Percentiles rank a stretch among this genome's conserved stretches.
Conservation (phyloP, 345 rosid species). For the Arabidopsis suecica region DNA sequence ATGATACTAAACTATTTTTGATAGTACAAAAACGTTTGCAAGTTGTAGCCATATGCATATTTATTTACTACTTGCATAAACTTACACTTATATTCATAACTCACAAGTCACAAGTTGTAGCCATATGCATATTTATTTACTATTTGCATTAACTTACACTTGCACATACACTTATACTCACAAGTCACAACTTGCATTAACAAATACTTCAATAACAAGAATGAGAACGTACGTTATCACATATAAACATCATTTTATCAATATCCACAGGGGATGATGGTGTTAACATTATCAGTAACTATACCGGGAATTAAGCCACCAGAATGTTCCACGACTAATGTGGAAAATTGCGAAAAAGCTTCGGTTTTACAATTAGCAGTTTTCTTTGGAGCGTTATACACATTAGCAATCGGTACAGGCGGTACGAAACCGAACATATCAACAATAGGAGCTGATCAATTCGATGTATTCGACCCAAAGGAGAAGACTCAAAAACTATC, state of each 20-base stretch:
- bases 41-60: not conserved
- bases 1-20: not conserved
- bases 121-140: not conserved
- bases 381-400: conserved; percentile 80
- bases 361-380: conserved; percentile 64
- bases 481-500: conserved; percentile 82
- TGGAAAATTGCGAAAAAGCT: conserved; percentile 58
- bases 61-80: not conserved
- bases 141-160: not conserved
- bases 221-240: not conserved
- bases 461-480: conserved; percentile 76
- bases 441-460: conserved; percentile 91
- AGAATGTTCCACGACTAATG: conserved; percentile 44
- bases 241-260: not conserved
- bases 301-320: conserved; percentile 72
- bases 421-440: conserved; percentile 97
- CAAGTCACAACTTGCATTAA: not conserved
- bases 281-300: conserved; percentile 75
- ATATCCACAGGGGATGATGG: conserved; percentile 69
- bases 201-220: not conserved
- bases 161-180: not conserved
- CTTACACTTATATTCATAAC: not conserved
- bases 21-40: not conserved
- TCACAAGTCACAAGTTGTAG: not conserved
- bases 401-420: conserved; percentile 76